phyloP scores from a whole-genome alignment of 1,284 basidiomycete species.

The Phlebopus sp. region DNA sequence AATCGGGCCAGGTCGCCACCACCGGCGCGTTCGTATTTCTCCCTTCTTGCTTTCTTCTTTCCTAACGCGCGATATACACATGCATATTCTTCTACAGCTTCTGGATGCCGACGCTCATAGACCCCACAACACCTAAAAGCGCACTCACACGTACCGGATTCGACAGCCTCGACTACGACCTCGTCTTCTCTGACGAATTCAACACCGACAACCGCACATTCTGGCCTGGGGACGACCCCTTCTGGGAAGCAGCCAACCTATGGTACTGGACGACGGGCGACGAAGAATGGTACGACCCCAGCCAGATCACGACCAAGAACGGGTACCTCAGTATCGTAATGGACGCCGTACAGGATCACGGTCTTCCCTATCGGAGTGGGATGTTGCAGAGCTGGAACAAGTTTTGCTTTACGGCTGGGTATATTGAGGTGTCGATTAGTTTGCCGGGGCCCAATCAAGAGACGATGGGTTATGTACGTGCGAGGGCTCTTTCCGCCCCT shows the following conservation, averaged over 20 bases:
- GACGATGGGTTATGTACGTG: conserved; percentile 43
- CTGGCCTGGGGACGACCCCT: conserved; percentile 66
- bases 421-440: conserved; percentile 56
- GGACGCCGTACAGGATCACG: conserved; percentile 58
- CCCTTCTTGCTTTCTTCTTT: not conserved
- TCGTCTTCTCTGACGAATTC: conserved; percentile 87
- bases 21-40: conserved; percentile 23
- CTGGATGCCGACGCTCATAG: conserved; percentile 62
- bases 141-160: conserved; percentile 61
- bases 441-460: conserved; percentile 43
- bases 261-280: conserved; percentile 69
- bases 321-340: conserved; percentile 76
- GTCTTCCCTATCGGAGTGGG: conserved; percentile 63
- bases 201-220: conserved; percentile 69
- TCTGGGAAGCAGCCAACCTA: conserved; percentile 65
- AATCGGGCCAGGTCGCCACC: conserved; percentile 50
- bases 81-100: conserved; percentile 34
- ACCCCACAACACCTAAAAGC: conserved; percentile 59
- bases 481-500: conserved; percentile 1
- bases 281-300: conserved; percentile 77
- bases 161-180: conserved; percentile 60
- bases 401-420: conserved; percentile 78
- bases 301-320: conserved; percentile 68
- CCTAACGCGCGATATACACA: conserved; percentile 16
- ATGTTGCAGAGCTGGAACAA: conserved; percentile 81